Percentiles rank a stretch among this genome's conserved stretches.
phyloP scores from a whole-genome alignment of 2,329 filamentous ascomycete species.

The Trichoderma lentiforme region DNA sequence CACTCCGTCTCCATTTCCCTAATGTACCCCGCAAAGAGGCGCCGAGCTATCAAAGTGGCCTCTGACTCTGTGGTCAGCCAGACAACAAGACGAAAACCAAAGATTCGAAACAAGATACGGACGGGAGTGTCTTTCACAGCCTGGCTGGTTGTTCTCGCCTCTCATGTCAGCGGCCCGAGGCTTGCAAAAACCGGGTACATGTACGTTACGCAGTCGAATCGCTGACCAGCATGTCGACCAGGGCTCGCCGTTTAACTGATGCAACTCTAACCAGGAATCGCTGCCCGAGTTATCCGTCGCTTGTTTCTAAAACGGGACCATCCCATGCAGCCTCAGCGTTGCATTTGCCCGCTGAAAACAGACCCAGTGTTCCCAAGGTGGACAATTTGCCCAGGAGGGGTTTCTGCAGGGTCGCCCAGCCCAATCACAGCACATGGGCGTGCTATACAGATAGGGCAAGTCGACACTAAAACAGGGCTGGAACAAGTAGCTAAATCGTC shows the following conservation, averaged over 20 bases:
- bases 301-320: conserved; percentile 14
- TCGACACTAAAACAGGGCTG: neutral
- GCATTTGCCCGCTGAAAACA: neutral
- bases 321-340: conserved; percentile 10
- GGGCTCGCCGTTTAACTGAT: neutral
- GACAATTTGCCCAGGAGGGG: neutral
- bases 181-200: neutral
- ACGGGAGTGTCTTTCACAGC: neutral
- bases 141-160: neutral
- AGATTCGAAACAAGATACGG: neutral
- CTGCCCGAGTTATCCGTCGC: conserved; percentile 4
- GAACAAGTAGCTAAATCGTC: conserved; percentile 7
- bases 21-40: conserved; percentile 16
- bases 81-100: neutral
- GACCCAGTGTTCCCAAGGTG: conserved; percentile 1
- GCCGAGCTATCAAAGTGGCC: neutral
- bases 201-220: neutral
- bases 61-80: neutral
- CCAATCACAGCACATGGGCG: conserved; percentile 9
- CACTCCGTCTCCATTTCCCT: conserved; percentile 12
- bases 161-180: neutral
- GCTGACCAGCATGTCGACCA: neutral
- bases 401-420: neutral
- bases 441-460: conserved; percentile 9
- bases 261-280: neutral